These are phyloP conservation scores for Wickerhamomyces mucosus DNA, from an alignment of 805 yeast species.

Conservation along the genomic window DNA sequence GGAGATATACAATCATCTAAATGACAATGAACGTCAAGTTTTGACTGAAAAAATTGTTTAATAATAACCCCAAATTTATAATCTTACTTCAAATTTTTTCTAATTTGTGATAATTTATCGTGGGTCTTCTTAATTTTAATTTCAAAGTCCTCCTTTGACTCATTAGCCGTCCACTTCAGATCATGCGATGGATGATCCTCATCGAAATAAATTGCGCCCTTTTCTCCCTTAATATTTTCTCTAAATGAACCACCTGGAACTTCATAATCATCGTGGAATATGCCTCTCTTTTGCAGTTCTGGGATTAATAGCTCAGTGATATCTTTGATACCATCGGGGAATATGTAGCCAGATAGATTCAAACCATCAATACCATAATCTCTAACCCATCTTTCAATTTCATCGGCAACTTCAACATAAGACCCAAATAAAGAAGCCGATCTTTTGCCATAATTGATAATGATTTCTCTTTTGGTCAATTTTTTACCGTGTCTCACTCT, in stretches of 20 bases:
- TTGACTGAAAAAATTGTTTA: constrained; percentile 38
- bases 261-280: constrained; percentile 29
- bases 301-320: constrained; percentile 29
- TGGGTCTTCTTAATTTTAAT: constrained; percentile 6
- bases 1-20: constrained; percentile 35
- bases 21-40: constrained; percentile 41
- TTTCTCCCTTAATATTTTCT: constrained; percentile 25
- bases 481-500: constrained; percentile 9
- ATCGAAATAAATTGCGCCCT: constrained; percentile 13
- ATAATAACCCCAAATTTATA: background rate
- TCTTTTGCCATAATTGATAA: constrained; percentile 26
- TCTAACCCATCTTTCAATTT: constrained; percentile 29
- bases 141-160: constrained; percentile 13
- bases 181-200: constrained; percentile 15
- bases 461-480: constrained; percentile 19
- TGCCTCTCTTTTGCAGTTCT: constrained; percentile 25
- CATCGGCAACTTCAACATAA: constrained; percentile 29
- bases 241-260: constrained; percentile 28
- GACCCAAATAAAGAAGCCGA: constrained; percentile 25
- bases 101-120: too few relatives aligned
- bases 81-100: too few relatives aligned
- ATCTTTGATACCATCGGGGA: constrained; percentile 29
- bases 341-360: constrained; percentile 29
- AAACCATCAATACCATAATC: constrained; percentile 34
- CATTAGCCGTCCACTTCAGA: constrained; percentile 10